Evolutionary conservation across 495 filamentous ascomycete genomes (phyloP).

Genomic region (Aspergillus kassunensis): DNA sequence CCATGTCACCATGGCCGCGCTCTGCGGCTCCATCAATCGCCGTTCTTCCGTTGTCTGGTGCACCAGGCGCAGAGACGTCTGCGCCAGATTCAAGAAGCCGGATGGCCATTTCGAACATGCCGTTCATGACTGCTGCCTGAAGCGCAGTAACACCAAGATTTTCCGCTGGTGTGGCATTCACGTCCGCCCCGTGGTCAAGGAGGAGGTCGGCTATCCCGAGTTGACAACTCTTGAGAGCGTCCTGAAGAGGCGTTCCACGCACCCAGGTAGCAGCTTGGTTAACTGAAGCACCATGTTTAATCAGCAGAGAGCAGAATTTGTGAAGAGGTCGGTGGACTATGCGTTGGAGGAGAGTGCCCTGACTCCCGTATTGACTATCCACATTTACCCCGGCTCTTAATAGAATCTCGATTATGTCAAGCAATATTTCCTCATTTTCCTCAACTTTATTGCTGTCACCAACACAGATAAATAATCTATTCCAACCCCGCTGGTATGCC

Average conservation of each 20-base stretch:
- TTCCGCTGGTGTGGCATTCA: constrained; percentile 22
- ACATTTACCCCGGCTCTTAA: neutral
- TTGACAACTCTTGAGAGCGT: constrained; percentile 21
- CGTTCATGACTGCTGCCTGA: constrained; percentile 22
- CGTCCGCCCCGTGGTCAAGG: constrained; percentile 25
- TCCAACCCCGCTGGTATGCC: neutral
- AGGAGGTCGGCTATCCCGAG: constrained; percentile 24
- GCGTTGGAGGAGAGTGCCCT: neutral
- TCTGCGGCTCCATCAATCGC: constrained; percentile 40
- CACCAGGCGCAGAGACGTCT: constrained; percentile 25
- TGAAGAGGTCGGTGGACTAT: neutral
- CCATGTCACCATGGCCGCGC: constrained; percentile 38
- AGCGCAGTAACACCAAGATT: constrained; percentile 21
- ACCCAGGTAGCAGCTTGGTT: constrained; percentile 5
- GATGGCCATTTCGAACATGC: constrained; percentile 10
- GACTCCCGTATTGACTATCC: neutral
- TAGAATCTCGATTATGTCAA: neutral
- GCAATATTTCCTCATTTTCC: neutral
- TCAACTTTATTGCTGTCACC: neutral
- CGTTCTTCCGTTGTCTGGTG: constrained; percentile 27
- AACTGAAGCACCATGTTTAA: constrained; percentile 7
- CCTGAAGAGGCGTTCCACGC: constrained; percentile 25
- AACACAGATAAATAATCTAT: neutral
- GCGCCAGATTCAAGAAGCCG: constrained; percentile 21
- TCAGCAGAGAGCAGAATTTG: neutral